A percentile compares a stretch with the other conserved stretches of the same genome.
These are phyloP conservation scores for Fusarium anthophilum DNA, from an alignment of 2,329 filamentous ascomycete species.

Conservation along the genomic window DNA sequence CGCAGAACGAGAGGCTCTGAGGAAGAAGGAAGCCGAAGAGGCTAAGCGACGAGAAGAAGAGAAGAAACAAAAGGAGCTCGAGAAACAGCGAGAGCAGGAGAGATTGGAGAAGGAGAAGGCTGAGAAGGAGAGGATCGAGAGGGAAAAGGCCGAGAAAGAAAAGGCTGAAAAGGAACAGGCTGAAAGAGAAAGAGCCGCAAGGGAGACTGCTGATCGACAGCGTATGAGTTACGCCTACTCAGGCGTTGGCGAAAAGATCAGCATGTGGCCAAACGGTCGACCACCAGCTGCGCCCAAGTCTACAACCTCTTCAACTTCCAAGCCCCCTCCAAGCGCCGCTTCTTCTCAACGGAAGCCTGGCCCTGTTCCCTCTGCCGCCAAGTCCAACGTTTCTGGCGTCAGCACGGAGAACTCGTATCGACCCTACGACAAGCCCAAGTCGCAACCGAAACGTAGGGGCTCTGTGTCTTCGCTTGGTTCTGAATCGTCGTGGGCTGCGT, in stretches of 20 bases:
- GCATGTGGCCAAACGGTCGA: slow-evolving; percentile 73
- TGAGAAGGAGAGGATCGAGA: slow-evolving; percentile 23
- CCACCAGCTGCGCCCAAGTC: slow-evolving; percentile 51
- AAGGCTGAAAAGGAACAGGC: slow-evolving; percentile 44
- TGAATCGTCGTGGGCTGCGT: slow-evolving; percentile 87
- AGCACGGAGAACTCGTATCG: slow-evolving; percentile 77
- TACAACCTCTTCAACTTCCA: slow-evolving; percentile 36
- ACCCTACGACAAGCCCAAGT: slow-evolving; percentile 77
- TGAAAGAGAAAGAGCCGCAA: slow-evolving; percentile 45
- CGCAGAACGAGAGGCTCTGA: slow-evolving; percentile 31
- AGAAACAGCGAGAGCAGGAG: slow-evolving; percentile 49
- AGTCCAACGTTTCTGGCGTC: slow-evolving; percentile 66
- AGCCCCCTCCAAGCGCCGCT: slow-evolving; percentile 37
- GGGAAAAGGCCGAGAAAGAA: slow-evolving; percentile 44
- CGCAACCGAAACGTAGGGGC: slow-evolving; percentile 64
- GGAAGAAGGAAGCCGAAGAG: slow-evolving; percentile 40
- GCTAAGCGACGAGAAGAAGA: slow-evolving; percentile 33
- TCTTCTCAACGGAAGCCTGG: slow-evolving; percentile 49
- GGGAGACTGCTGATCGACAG: slow-evolving; percentile 49
- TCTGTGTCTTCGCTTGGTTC: slow-evolving; percentile 77
- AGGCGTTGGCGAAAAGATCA: slow-evolving; percentile 73
- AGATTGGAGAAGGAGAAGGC: slow-evolving; percentile 45
- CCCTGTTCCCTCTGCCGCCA: slow-evolving; percentile 59
- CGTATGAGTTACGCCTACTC: slow-evolving; percentile 69
- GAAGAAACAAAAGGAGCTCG: slow-evolving; percentile 54